A percentile compares a stretch with the other conserved stretches of the same genome.
Conservation (phyloP, 306 rosid species). For the Quercus wislizeni region DNA sequence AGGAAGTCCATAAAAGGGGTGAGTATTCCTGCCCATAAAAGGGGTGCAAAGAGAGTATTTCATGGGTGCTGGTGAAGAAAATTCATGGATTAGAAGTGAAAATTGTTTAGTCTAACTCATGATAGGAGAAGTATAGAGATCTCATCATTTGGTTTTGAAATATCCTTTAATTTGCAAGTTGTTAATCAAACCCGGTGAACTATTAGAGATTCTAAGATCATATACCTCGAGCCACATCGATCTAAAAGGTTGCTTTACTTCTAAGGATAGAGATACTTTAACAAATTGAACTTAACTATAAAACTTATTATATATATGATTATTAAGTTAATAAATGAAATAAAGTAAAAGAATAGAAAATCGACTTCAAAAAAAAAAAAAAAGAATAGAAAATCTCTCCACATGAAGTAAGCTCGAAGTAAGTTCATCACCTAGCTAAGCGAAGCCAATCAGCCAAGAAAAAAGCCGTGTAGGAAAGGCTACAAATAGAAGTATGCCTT, state of each 20-base stretch:
- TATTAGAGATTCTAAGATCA: too few species aligned
- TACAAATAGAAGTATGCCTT: neutral
- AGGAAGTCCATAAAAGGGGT: too few species aligned
- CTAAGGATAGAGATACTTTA: constrained; percentile 22
- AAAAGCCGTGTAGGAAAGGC: neutral
- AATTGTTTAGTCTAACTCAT: too few species aligned
- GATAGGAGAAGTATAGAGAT: too few species aligned
- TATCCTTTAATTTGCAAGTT: too few species aligned
- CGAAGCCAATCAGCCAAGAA: neutral
- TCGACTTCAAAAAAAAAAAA: neutral
- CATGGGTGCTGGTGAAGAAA: too few species aligned
- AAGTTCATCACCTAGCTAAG: neutral
- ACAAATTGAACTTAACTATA: constrained; percentile 5
- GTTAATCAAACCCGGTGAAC: too few species aligned
- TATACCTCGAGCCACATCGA: neutral
- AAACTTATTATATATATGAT: neutral
- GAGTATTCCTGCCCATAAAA: too few species aligned
- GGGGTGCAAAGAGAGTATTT: too few species aligned
- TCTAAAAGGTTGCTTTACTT: constrained; percentile 22
- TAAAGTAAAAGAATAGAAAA: neutral
- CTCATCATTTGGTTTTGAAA: too few species aligned
- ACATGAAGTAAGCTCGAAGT: neutral
- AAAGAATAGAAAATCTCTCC: neutral
- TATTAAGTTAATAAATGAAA: neutral
- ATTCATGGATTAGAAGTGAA: too few species aligned